Base-by-base conservation (phyloP, 371 early-diverging fungal genomes). In the Parasitella parasitica region DNA sequence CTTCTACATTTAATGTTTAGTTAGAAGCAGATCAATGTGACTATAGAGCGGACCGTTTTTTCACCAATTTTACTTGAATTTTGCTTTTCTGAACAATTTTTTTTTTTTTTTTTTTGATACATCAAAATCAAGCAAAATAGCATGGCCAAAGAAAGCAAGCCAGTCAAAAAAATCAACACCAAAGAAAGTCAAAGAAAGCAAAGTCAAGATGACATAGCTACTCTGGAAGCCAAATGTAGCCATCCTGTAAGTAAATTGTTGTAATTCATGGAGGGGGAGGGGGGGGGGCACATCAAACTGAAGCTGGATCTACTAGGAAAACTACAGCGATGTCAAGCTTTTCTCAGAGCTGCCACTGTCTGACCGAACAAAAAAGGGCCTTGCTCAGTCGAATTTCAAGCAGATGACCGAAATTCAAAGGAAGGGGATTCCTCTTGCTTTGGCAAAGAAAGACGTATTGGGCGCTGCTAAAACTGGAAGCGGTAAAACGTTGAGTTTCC, bases 391-490 rank as follows among this genome's bases (percentile, higher is more conserved):
- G 34, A 91, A 94, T 70, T 97, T 86, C 69, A 81, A 90, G 24
- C 91, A 94, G 73, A 89, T 97, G 88, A 99, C 99, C 3, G 98
- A 97, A 38, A 97, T 99, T 69, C 99, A 99, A 75, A 84, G 87
- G 32, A 92, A 90, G 63, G 89, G 97, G 0, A 77, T 99, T 38
- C 97, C 98, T n/a, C 70, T 90, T 49, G 87, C 94, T 9, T 79
- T 99, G 49, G 83, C 87, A 9, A 91, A 92, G 37, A 84, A 89
- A 62, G 98, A 98, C 78, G 88, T 99, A 12, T 84, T 99, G 32
- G 99, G 98, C 27, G 98, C 99, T 2, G 99, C 99, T 20, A 96
- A 97, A 64, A 99, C 99, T 0, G 99, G 99, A n/a, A 94, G 95
- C 34, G 99, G 99, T 38, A 99, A 99, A 75, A 99, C 99, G 0